A percentile compares a stretch with the other conserved stretches of the same genome.
phyloP scores from a whole-genome alignment of 768 basidiomycete genomes.

The Calocybe gangraenosa region DNA sequence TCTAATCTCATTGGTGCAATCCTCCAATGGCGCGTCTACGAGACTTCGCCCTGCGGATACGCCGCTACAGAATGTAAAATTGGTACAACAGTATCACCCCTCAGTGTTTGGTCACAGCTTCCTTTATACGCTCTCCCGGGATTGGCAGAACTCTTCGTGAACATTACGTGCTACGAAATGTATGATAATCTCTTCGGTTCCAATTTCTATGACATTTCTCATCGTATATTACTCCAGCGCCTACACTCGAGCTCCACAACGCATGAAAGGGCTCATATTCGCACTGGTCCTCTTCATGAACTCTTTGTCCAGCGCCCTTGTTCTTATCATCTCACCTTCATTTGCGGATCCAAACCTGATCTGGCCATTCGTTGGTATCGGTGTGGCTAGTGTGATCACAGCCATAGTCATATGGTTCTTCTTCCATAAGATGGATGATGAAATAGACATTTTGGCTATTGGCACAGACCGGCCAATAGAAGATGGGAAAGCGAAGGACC shows the following conservation, averaged over 20 bases:
- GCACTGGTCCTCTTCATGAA: slow-evolving; percentile 29
- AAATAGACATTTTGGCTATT: slow-evolving; percentile 18
- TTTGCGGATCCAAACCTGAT: slow-evolving; percentile 32
- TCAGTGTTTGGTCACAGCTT: slow-evolving; percentile 22
- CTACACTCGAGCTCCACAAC: slow-evolving; percentile 37
- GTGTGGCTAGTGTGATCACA: slow-evolving; percentile 18
- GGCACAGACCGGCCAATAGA: slow-evolving; percentile 15
- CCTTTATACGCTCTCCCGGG: slow-evolving; percentile 20
- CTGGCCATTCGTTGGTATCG: slow-evolving; percentile 26
- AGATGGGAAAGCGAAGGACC: background rate
- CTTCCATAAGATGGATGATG: slow-evolving; percentile 22
- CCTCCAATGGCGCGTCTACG: slow-evolving; percentile 22
- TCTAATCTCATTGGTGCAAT: slow-evolving; percentile 18
- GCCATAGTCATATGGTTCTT: slow-evolving; percentile 19
- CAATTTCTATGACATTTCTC: background rate
- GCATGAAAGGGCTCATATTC: slow-evolving; percentile 40
- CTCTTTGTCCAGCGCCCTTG: slow-evolving; percentile 28
- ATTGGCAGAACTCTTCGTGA: slow-evolving; percentile 17
- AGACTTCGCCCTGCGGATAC: slow-evolving; percentile 22
- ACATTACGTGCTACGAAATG: slow-evolving; percentile 14
- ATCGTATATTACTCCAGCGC: slow-evolving; percentile 16
- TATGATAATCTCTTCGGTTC: background rate
- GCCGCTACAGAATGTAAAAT: slow-evolving; percentile 17
- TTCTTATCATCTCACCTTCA: slow-evolving; percentile 28
- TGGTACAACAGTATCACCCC: slow-evolving; percentile 19